These are phyloP conservation scores for Brettanomyces sp. DNA, from an alignment of 805 yeast species.

Conservation along the genomic window DNA sequence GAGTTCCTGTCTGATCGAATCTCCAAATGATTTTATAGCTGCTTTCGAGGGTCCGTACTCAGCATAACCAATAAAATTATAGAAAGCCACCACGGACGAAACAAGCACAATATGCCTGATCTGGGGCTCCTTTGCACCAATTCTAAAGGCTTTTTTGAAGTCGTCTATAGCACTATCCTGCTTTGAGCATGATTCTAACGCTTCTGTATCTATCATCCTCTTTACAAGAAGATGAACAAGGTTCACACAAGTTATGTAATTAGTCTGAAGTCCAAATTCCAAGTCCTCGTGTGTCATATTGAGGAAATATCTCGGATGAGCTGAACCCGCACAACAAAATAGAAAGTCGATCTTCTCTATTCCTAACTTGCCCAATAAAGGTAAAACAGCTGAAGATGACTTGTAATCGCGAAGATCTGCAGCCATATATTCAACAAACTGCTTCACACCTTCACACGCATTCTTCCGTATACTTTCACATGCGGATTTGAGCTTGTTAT, in stretches of 20 bases:
- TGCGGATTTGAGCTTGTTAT: constrained; percentile 42
- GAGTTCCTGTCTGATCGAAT: constrained; percentile 75
- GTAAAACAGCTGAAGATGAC: constrained; percentile 29
- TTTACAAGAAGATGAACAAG: constrained; percentile 55
- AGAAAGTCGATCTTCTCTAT: constrained; percentile 54
- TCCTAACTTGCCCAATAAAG: constrained; percentile 27
- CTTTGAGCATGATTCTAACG: background rate
- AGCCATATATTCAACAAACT: constrained; percentile 33
- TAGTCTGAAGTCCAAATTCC: constrained; percentile 50
- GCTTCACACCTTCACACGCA: constrained; percentile 16
- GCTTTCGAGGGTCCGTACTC: constrained; percentile 88
- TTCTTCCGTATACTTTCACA: constrained; percentile 31
- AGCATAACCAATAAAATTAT: constrained; percentile 83
- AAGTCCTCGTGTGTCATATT: constrained; percentile 57
- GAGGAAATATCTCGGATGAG: constrained; percentile 67
- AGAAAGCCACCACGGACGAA: constrained; percentile 75
- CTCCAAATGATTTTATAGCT: constrained; percentile 68
- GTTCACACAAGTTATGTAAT: constrained; percentile 66
- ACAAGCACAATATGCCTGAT: constrained; percentile 47
- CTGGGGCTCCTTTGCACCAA: background rate
- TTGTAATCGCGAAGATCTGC: constrained; percentile 60
- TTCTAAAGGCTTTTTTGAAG: background rate
- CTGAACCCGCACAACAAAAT: constrained; percentile 81
- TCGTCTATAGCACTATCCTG: background rate
- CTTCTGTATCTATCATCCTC: constrained; percentile 8